A percentile compares a stretch with the other conserved stretches of the same genome.
phyloP scores from a whole-genome alignment of 805 yeast species.

The Saccharomycopsis sp. region DNA sequence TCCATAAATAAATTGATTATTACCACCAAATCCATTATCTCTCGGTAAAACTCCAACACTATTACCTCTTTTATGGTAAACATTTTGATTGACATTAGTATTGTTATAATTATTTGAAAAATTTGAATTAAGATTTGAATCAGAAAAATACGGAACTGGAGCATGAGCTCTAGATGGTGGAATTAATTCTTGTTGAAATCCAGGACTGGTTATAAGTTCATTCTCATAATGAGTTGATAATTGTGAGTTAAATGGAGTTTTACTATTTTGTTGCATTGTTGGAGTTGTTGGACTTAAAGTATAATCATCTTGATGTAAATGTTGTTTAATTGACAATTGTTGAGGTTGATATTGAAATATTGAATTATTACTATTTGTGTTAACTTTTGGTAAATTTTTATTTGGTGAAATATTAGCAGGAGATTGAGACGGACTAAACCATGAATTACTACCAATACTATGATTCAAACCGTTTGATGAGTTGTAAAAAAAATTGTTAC shows the following conservation, averaged over 20 bases:
- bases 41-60: constrained; percentile 10
- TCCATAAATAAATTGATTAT: constrained; percentile 8
- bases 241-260: constrained; percentile 22
- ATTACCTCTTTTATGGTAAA: constrained; percentile 18
- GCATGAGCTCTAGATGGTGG: constrained; percentile 38
- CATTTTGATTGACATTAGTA: background rate
- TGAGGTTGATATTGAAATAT: background rate
- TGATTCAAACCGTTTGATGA: background rate
- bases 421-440: constrained; percentile 15
- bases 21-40: constrained; percentile 5
- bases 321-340: constrained; percentile 2
- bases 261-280: background rate
- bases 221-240: constrained; percentile 42
- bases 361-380: background rate
- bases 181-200: constrained; percentile 20
- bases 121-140: constrained; percentile 10
- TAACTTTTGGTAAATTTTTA: background rate
- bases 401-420: constrained; percentile 9
- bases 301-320: background rate
- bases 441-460: background rate
- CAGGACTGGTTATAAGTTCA: constrained; percentile 20
- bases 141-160: constrained; percentile 29
- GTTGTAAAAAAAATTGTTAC: background rate
- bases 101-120: no score
- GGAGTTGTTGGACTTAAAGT: constrained; percentile 5